phyloP scores from a whole-genome alignment of 2,329 filamentous ascomycete species.

The Stachybotrys chartarum region DNA sequence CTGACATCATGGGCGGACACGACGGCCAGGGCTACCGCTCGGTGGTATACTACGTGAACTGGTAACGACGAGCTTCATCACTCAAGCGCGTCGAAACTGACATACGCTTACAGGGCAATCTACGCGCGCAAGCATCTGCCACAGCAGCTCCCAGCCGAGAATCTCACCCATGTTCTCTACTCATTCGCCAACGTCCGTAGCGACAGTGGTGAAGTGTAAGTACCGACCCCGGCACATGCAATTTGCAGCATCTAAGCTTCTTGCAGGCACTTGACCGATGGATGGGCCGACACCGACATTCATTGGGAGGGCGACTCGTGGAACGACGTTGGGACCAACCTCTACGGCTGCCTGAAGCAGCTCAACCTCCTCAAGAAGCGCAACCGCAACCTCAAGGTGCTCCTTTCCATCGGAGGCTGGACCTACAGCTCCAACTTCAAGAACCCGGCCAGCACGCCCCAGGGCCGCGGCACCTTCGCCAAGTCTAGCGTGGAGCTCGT shows the following conservation, averaged over 20 bases:
- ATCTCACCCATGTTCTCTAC: conserved; percentile 85
- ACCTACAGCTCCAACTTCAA: conserved; percentile 83
- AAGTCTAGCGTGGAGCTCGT: conserved; percentile 66
- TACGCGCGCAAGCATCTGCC: conserved; percentile 82
- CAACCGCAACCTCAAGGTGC: conserved; percentile 76
- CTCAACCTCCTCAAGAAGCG: conserved; percentile 74
- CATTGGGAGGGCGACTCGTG: conserved; percentile 61
- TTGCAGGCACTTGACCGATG: conserved; percentile 45
- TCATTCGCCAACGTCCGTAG: conserved; percentile 80
- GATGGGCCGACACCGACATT: conserved; percentile 66
- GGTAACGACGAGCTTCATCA: conserved; percentile 24
- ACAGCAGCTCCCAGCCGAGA: conserved; percentile 71
- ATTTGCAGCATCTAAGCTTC: not conserved
- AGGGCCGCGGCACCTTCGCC: conserved; percentile 67
- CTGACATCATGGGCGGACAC: conserved; percentile 34
- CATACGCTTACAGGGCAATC: conserved; percentile 52
- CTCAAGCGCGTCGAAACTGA: conserved; percentile 6
- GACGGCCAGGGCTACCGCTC: conserved; percentile 49
- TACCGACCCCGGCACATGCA: not conserved
- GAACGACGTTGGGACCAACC: conserved; percentile 68
- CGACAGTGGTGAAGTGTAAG: conserved; percentile 71
- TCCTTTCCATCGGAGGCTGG: conserved; percentile 88
- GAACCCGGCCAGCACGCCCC: conserved; percentile 61
- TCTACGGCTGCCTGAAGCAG: conserved; percentile 87
- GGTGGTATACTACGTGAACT: conserved; percentile 70